Evolutionary conservation across 1,139 yeast species (phyloP).

Genomic region (Arxiozyma slooffiae): DNA sequence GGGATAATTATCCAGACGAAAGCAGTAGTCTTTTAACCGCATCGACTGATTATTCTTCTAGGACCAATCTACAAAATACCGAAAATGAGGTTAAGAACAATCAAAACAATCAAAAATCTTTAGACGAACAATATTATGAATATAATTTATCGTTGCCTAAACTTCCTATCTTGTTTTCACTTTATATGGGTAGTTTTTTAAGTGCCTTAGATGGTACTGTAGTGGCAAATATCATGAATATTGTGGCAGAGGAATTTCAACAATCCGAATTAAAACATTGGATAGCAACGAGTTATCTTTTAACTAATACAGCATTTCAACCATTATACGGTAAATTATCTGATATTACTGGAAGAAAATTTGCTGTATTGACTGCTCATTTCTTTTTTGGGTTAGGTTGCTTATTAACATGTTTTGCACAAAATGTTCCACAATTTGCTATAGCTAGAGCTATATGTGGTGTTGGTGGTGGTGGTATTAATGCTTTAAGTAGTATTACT

Average conservation of each 20-base stretch:
- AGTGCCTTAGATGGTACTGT: slow-evolving; percentile 58
- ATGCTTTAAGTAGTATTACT: slow-evolving; percentile 38
- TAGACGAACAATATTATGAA: slow-evolving; percentile 20
- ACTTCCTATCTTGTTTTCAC: slow-evolving; percentile 30
- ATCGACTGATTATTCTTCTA: neutral
- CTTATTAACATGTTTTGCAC: slow-evolving; percentile 36
- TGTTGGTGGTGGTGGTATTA: slow-evolving; percentile 44
- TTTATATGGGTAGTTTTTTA: slow-evolving; percentile 45
- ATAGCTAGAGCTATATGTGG: slow-evolving; percentile 44
- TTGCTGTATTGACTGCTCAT: slow-evolving; percentile 36
- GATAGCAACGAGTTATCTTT: slow-evolving; percentile 56
- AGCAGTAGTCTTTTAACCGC: slow-evolving; percentile 14
- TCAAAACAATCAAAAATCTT: slow-evolving; percentile 6
- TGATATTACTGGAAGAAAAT: slow-evolving; percentile 45
- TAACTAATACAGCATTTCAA: slow-evolving; percentile 58
- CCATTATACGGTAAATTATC: slow-evolving; percentile 54
- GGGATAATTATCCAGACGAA: slow-evolving; percentile 10
- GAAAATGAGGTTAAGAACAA: slow-evolving; percentile 4
- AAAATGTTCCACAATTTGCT: slow-evolving; percentile 35
- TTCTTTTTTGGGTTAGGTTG: slow-evolving; percentile 38
- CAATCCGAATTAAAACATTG: slow-evolving; percentile 50
- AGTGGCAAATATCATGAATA: slow-evolving; percentile 54
- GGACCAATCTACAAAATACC: slow-evolving; percentile 1
- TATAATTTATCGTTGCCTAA: slow-evolving; percentile 25
- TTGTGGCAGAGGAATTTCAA: slow-evolving; percentile 51